phyloP scores from a whole-genome alignment of 1,284 basidiomycete genomes.

The Cutaneotrichosporon curvatum region DNA sequence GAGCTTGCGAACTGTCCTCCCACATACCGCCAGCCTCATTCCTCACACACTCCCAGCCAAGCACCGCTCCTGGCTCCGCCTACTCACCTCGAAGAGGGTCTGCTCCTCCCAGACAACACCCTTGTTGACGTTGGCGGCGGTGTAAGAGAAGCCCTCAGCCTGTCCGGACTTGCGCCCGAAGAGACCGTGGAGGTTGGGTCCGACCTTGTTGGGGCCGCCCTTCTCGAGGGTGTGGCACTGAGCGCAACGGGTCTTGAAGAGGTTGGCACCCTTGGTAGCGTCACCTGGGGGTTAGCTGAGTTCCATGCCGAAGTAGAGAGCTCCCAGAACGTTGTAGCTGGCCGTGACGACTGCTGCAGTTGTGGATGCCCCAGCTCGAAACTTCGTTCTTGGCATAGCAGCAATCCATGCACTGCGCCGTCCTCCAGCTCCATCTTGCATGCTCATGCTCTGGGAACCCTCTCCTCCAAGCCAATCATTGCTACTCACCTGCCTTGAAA shows the following conservation, averaged over 20 bases:
- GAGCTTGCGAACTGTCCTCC: too few species aligned
- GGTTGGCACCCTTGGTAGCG: constrained; percentile 73
- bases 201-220: constrained; percentile 65
- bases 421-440: too few species aligned
- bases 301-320: neutral
- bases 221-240: constrained; percentile 90
- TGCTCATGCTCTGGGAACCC: too few species aligned
- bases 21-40: too few species aligned
- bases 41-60: neutral
- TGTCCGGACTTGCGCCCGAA: constrained; percentile 84
- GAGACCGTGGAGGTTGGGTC: constrained; percentile 88
- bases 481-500: too few species aligned
- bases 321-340: too few species aligned
- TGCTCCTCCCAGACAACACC: constrained; percentile 63
- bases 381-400: too few species aligned
- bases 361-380: too few species aligned
- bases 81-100: constrained; percentile 40
- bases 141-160: constrained; percentile 82
- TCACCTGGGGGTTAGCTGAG: constrained; percentile 57
- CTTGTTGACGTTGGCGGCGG: constrained; percentile 94
- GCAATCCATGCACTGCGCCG: too few species aligned
- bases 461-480: too few species aligned
- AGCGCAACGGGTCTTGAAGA: constrained; percentile 77
- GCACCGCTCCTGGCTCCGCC: neutral
- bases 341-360: too few species aligned